A percentile compares a stretch with the other conserved stretches of the same genome.
phyloP scores from a whole-genome alignment of 257 asterid species.

The Forsythia viridissima region DNA sequence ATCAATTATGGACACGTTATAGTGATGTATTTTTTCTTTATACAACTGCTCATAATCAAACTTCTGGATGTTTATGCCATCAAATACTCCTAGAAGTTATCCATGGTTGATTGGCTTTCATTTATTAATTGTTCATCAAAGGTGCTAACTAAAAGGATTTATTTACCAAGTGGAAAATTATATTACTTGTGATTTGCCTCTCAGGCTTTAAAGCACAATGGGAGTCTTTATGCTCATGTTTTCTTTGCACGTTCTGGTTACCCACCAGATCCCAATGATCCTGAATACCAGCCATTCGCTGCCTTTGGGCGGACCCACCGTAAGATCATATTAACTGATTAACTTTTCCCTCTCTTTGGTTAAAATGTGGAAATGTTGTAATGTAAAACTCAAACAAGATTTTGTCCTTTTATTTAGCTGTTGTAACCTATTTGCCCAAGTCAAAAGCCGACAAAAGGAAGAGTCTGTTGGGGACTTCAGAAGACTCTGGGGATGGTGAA shows the following conservation, averaged over 20 bases:
- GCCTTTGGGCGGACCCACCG: conserved; percentile 79
- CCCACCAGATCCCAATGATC: conserved; percentile 85
- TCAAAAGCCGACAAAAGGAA: conserved; percentile 73
- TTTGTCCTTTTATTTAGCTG: conserved; percentile 48
- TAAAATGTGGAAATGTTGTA: conserved; percentile 3
- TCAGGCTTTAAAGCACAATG: conserved; percentile 84
- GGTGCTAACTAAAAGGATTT: neutral
- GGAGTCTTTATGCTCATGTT: conserved; percentile 91
- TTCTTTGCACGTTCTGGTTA: conserved; percentile 95
- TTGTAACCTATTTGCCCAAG: conserved; percentile 79
- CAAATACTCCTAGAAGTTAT: neutral
- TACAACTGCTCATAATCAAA: conserved; percentile 7
- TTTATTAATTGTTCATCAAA: neutral
- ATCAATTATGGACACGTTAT: conserved; percentile 17
- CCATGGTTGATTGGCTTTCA: neutral
- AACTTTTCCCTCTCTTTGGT: conserved; percentile 1
- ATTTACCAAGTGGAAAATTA: neutral
- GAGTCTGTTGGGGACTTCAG: conserved; percentile 71
- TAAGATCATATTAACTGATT: conserved; percentile 39
- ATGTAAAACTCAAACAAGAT: conserved; percentile 16
- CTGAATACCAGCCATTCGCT: conserved; percentile 87
- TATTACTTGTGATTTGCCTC: conserved; percentile 22
- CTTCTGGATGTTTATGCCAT: conserved; percentile 6
- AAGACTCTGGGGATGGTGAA: conserved; percentile 42
- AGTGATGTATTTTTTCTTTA: conserved; percentile 8